Percentiles rank a stretch among this genome's conserved stretches.
These are phyloP conservation scores for Aspergillus sp. DNA, from an alignment of 2,329 filamentous ascomycete genomes.

Conservation along the genomic window DNA sequence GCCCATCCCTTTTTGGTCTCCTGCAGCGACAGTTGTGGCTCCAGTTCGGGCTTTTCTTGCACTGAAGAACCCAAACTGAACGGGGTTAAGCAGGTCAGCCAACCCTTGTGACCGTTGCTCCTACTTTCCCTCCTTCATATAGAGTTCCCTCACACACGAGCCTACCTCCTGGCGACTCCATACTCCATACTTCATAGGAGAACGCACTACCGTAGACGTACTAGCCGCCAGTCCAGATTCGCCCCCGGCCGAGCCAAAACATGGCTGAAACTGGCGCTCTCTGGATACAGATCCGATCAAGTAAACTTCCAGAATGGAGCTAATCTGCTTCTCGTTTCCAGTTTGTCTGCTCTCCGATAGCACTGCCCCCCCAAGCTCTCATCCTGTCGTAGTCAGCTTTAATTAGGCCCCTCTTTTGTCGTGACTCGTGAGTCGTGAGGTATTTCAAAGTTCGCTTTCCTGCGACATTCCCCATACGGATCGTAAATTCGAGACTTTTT, in stretches of 20 bases:
- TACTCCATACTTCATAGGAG: no score
- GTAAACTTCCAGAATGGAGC: constrained; percentile 21
- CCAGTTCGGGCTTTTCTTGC: constrained; percentile 4
- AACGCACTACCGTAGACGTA: background rate
- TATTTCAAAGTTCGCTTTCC: background rate
- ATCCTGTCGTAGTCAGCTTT: background rate
- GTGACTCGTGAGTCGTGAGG: background rate
- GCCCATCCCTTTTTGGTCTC: constrained; percentile 7
- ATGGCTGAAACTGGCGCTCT: constrained; percentile 17
- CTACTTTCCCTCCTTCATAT: background rate
- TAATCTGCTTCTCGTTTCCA: constrained; percentile 3
- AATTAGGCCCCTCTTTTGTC: no score
- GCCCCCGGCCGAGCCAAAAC: constrained; percentile 11
- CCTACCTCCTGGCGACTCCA: background rate
- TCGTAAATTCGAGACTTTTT: background rate
- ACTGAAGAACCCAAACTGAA: background rate
- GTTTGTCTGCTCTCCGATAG: background rate
- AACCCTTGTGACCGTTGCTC: background rate
- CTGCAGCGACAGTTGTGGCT: background rate
- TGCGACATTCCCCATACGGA: constrained; percentile 4
- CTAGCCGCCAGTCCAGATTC: background rate
- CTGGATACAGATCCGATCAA: constrained; percentile 10
- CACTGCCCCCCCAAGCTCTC: background rate
- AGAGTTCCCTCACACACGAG: background rate
- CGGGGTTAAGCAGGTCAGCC: no score